Base-by-base conservation (phyloP, 768 basidiomycete genomes). In the Boletus rubroflammeus region DNA sequence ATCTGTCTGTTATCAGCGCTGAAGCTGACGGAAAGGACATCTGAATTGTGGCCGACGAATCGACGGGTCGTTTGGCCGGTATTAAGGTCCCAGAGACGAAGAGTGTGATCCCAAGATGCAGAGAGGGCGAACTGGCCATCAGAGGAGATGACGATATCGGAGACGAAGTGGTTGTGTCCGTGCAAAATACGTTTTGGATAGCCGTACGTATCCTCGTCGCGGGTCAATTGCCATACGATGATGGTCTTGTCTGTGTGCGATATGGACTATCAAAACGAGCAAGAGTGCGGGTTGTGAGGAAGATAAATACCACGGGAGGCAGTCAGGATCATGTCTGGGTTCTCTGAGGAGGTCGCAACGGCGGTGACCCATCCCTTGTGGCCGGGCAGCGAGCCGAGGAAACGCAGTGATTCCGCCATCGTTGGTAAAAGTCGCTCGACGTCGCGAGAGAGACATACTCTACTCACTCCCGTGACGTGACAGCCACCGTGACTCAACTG, bases 1-100 rank as follows among this genome's bases (percentile, higher is more conserved):
- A 99, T 99, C 74, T 98, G 97, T 72, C 97, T 81, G 85, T 99
- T 98, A 77, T 99, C 97, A 55, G 97, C 97, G 62, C 91, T 94
- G 85, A 99, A 99, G 75, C 93, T 96, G 78, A 99, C 97, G 62
- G 94, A 97, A 55, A 99, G 84, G 61, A 99, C 96, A 69, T 99
- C 97, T 60, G 92, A 90, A 58, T 86, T 94, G 82, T 99, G 97
- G 62, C 97, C 97, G 63, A 98, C 90, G 71, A 99, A 99, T 68
- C 92, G 88, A 69, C 93, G 90, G 62, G 97, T 98, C 58, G 97
- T 99, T 62, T 81, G 74, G 55, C 97, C 97, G 46, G 90, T 98
- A 85, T 98, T 98, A 58, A 99, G 84, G 76, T 99, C 97, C 97
- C 97, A 99, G 57, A 99, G 87, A 69, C 97, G 91, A 67, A 99